These are phyloP conservation scores for Mortierella alpina DNA, from an alignment of 192 early-diverging fungal species.

Conservation along the genomic window DNA sequence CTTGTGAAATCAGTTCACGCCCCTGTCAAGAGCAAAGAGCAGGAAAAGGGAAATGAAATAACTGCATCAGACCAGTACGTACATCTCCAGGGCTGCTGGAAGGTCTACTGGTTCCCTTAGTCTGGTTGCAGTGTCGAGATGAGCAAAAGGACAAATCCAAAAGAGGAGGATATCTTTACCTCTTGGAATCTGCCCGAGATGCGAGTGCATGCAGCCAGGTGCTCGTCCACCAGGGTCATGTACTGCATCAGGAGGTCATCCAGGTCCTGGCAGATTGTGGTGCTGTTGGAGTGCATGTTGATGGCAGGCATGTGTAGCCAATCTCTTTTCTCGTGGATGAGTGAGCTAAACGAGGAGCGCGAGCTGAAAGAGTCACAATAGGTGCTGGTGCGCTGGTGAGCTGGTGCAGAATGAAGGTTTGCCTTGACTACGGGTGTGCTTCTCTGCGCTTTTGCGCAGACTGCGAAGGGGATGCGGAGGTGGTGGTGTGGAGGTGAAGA, in stretches of 20 bases:
- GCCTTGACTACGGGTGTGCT: too few species aligned
- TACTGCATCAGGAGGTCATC: slow-evolving; percentile 36
- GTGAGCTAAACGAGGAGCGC: too few species aligned
- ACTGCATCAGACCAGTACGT: background rate
- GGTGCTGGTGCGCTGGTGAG: too few species aligned
- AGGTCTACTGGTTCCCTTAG: background rate
- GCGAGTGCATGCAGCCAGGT: slow-evolving; percentile 32
- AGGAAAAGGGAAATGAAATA: background rate
- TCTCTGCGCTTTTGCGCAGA: too few species aligned
- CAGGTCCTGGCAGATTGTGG: slow-evolving; percentile 25
- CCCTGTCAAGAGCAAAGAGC: slow-evolving; percentile 17
- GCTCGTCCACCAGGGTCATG: slow-evolving; percentile 38
- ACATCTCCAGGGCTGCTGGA: background rate
- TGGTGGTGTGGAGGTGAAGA: too few species aligned
- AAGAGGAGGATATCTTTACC: slow-evolving; percentile 12
- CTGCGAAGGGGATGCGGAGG: too few species aligned
- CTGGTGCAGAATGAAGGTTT: too few species aligned
- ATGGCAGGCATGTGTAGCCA: too few species aligned
- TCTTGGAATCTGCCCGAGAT: slow-evolving; percentile 42
- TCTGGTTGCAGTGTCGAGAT: background rate
- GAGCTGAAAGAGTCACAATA: too few species aligned
- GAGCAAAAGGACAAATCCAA: background rate
- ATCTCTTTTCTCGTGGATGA: too few species aligned
- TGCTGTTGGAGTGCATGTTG: background rate
- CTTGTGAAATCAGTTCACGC: slow-evolving; percentile 40